phyloP scores from a whole-genome alignment of 2,329 filamentous ascomycete species.

The Hysterium pulicare region DNA sequence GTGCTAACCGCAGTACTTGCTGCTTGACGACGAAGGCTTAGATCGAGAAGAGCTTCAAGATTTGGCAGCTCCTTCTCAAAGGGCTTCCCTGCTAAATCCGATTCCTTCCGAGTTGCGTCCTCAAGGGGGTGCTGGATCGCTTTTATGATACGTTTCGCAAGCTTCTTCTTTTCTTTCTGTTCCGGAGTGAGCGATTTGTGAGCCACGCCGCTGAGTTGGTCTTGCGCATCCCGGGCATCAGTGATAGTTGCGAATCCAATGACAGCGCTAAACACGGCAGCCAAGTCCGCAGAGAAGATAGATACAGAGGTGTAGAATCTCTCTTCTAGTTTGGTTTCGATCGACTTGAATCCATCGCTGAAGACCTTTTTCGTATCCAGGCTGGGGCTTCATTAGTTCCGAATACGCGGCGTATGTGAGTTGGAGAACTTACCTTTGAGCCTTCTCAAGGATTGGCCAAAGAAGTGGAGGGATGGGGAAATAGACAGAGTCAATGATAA shows the following conservation, averaged over 20 bases:
- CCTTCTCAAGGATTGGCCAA: constrained; percentile 73
- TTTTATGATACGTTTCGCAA: constrained; percentile 88
- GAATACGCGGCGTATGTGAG: constrained; percentile 10
- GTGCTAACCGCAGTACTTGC: constrained; percentile 14
- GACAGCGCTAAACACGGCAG: constrained; percentile 53
- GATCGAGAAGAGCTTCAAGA: constrained; percentile 69
- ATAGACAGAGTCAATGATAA: constrained; percentile 84
- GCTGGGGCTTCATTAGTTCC: constrained; percentile 13
- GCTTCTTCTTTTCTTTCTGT: constrained; percentile 73
- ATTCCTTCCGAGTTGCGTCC: constrained; percentile 72
- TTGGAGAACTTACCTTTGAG: constrained; percentile 71
- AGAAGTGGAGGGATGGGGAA: constrained; percentile 81
- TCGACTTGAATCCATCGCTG: constrained; percentile 50
- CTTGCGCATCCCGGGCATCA: constrained; percentile 39
- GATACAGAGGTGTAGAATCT: constrained; percentile 59
- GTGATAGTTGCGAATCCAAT: constrained; percentile 48
- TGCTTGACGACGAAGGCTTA: constrained; percentile 57
- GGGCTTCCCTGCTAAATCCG: constrained; percentile 70
- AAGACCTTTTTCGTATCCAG: constrained; percentile 53
- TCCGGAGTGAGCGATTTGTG: constrained; percentile 53
- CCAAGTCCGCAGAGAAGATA: constrained; percentile 58
- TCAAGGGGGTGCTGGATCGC: constrained; percentile 75
- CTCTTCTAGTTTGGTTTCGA: constrained; percentile 53
- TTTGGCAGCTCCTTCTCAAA: constrained; percentile 69
- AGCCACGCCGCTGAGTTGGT: constrained; percentile 40